Evolutionary conservation across 805 yeast species (phyloP).

Genomic region (Candida boidinii): DNA sequence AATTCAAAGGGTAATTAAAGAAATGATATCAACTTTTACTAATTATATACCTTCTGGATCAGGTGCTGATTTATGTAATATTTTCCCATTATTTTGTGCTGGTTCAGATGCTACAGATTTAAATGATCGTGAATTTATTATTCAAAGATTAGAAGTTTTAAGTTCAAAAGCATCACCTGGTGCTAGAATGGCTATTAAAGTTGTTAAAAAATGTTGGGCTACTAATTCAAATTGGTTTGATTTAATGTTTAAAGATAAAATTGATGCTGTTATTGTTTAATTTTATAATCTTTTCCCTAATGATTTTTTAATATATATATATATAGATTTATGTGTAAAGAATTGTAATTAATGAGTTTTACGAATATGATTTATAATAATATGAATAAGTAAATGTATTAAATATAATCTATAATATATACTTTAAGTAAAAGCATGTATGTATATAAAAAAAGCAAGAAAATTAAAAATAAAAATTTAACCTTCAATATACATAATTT

Average conservation of each 20-base stretch:
- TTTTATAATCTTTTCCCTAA: too few relatives aligned
- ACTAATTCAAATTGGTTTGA: constrained; percentile 44
- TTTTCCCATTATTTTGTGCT: constrained; percentile 47
- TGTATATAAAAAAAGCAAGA: too few relatives aligned
- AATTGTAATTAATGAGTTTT: too few relatives aligned
- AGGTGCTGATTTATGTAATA: constrained; percentile 46
- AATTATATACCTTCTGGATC: constrained; percentile 34
- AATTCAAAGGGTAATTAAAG: constrained; percentile 39
- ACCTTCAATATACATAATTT: constrained; percentile 17
- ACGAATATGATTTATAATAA: too few relatives aligned
- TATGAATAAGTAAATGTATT: too few relatives aligned
- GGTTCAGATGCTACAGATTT: constrained; percentile 46
- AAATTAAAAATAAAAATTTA: too few relatives aligned
- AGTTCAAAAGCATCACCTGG: constrained; percentile 31
- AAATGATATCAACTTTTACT: constrained; percentile 29
- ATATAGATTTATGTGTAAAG: too few relatives aligned
- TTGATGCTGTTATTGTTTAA: constrained; percentile 37
- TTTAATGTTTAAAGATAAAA: constrained; percentile 31
- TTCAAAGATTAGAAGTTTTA: constrained; percentile 31
- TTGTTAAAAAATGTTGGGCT: constrained; percentile 48
- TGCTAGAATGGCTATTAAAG: constrained; percentile 21
- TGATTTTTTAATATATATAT: too few relatives aligned
- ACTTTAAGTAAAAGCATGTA: too few relatives aligned
- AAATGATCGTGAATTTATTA: constrained; percentile 26
- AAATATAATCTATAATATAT: too few relatives aligned